These are phyloP conservation scores for Alectoria sarmentosa DNA, from an alignment of 495 filamentous ascomycete species.

Conservation along the genomic window DNA sequence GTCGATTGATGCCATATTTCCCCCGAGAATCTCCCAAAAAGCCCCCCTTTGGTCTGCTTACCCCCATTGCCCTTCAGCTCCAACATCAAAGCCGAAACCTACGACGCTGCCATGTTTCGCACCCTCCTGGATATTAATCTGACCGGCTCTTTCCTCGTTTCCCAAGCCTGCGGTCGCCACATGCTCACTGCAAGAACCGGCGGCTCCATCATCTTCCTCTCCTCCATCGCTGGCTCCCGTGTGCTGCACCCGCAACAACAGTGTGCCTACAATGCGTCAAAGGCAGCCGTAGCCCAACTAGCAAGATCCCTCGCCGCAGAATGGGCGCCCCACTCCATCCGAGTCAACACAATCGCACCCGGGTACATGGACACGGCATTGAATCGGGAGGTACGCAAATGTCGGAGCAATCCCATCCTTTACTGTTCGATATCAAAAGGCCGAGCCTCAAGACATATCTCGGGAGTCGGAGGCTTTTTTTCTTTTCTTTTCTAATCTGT, in stretches of 20 bases:
- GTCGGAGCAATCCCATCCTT: no score
- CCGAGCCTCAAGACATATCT: no score
- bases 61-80: conserved; percentile 37
- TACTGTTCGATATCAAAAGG: no score
- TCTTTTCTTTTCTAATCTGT: no score
- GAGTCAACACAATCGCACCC: conserved; percentile 42
- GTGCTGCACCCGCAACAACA: conserved; percentile 67
- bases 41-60: not conserved
- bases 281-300: conserved; percentile 54
- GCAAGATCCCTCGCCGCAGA: conserved; percentile 58
- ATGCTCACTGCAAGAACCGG: conserved; percentile 45
- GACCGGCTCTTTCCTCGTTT: conserved; percentile 60
- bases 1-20: conserved; percentile 20
- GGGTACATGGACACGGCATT: conserved; percentile 40
- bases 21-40: no score
- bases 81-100: conserved; percentile 55
- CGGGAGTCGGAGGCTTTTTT: no score
- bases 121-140: conserved; percentile 66
- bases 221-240: conserved; percentile 59
- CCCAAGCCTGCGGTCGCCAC: conserved; percentile 54
- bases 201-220: conserved; percentile 59
- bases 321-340: conserved; percentile 47
- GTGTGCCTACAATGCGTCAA: conserved; percentile 63
- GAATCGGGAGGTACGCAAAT: no score
- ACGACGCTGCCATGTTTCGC: conserved; percentile 53